phyloP scores from a whole-genome alignment of 2,329 filamentous ascomycete genomes.

The Sporothrix mexicana region DNA sequence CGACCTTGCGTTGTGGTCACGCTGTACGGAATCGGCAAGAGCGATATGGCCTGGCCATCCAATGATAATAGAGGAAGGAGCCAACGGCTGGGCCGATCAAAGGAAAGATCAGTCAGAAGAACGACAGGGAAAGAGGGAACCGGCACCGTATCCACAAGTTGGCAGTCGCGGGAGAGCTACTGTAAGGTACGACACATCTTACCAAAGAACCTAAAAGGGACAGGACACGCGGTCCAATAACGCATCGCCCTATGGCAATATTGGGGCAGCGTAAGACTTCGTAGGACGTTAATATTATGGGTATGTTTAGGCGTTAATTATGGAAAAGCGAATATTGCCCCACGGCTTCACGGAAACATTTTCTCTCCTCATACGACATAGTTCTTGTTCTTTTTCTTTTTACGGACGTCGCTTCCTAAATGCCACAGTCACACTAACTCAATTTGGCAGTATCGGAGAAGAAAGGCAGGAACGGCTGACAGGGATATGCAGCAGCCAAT shows the following conservation, averaged over 20 bases:
- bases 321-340: background rate
- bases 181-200: constrained; percentile 22
- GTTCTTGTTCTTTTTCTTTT: background rate
- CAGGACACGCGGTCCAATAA: constrained; percentile 26
- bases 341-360: background rate
- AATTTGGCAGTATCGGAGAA: constrained; percentile 25
- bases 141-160: background rate
- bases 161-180: constrained; percentile 25
- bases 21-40: constrained; percentile 8
- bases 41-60: background rate
- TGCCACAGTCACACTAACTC: constrained; percentile 9
- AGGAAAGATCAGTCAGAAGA: background rate
- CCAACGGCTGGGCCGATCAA: background rate
- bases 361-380: background rate
- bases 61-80: constrained; percentile 5
- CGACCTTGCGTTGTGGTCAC: background rate
- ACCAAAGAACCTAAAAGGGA: background rate
- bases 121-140: constrained; percentile 3
- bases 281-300: constrained; percentile 8
- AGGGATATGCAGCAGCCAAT: constrained; percentile 9
- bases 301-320: constrained; percentile 6
- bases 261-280: background rate
- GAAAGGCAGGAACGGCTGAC: background rate
- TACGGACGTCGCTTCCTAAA: constrained; percentile 11
- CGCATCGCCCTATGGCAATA: background rate